These are phyloP conservation scores for Stropharia rugosoannulata DNA, from an alignment of 768 basidiomycete genomes.

Conservation along the genomic window DNA sequence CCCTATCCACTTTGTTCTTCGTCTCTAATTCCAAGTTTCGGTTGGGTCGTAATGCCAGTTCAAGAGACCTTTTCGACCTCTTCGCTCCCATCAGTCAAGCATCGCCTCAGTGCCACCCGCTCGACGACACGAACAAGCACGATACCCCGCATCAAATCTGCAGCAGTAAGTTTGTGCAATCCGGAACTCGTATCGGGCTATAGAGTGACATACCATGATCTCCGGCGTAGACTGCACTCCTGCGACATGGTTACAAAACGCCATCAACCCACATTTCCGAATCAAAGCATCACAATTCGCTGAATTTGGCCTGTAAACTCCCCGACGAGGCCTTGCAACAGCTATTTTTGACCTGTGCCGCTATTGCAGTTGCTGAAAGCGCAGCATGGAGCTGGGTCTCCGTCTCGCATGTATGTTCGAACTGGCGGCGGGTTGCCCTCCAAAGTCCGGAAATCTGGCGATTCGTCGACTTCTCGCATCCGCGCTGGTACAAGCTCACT, in stretches of 20 bases:
- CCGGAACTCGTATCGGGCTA: not conserved
- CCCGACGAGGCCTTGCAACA: slow-evolving; percentile 27
- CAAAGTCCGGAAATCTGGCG: slow-evolving; percentile 33
- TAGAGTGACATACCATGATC: slow-evolving; percentile 7
- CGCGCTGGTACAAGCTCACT: slow-evolving; percentile 29
- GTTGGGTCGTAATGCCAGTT: slow-evolving; percentile 12
- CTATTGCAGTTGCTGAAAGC: slow-evolving; percentile 12
- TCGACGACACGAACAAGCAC: slow-evolving; percentile 11
- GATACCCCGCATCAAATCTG: slow-evolving; percentile 17
- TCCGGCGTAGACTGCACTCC: slow-evolving; percentile 18
- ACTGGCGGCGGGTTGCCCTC: slow-evolving; percentile 34
- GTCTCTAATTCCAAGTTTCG: not conserved
- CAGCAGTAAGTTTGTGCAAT: slow-evolving; percentile 12
- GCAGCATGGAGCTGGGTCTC: slow-evolving; percentile 34
- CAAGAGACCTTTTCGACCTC: slow-evolving; percentile 8
- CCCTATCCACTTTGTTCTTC: not conserved
- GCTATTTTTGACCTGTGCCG: slow-evolving; percentile 29
- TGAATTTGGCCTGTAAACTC: slow-evolving; percentile 19
- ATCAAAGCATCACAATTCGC: slow-evolving; percentile 15
- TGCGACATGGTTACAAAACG: slow-evolving; percentile 19
- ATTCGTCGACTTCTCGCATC: slow-evolving; percentile 38
- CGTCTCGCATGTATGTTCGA: slow-evolving; percentile 35
- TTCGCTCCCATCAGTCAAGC: slow-evolving; percentile 1
- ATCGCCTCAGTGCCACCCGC: not conserved
- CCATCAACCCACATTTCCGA: slow-evolving; percentile 12